These are phyloP conservation scores for Prunus campanulata DNA, from an alignment of 306 rosid genomes.

Conservation along the genomic window DNA sequence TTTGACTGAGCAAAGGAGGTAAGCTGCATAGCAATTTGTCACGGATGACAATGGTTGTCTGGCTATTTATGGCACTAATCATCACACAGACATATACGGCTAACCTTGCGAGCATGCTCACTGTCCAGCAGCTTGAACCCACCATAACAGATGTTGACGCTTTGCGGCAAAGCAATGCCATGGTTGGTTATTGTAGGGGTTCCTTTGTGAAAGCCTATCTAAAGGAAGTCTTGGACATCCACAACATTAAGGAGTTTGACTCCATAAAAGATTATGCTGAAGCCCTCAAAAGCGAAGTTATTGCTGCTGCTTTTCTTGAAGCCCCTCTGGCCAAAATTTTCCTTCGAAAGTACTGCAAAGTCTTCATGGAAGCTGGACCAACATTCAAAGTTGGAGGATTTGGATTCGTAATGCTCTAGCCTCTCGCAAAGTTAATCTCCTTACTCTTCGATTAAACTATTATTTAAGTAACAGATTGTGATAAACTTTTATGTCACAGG, in stretches of 20 bases:
- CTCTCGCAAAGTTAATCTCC: background rate
- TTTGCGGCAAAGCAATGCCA: conserved; percentile 19
- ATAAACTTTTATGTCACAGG: conserved; percentile 20
- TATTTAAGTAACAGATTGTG: background rate
- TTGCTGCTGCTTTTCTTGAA: conserved; percentile 46
- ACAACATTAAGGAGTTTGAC: conserved; percentile 23
- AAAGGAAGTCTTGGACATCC: conserved; percentile 16
- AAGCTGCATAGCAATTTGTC: conserved; percentile 44
- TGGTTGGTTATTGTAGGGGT: conserved; percentile 38
- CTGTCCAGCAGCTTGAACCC: conserved; percentile 45
- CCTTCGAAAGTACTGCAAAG: conserved; percentile 39
- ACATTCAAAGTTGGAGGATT: conserved; percentile 45
- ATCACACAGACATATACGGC: conserved; percentile 49
- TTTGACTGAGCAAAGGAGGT: conserved; percentile 21
- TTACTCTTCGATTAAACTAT: background rate
- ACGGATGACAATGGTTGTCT: conserved; percentile 41
- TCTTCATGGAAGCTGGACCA: conserved; percentile 37
- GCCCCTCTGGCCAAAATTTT: conserved; percentile 40
- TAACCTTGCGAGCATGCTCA: conserved; percentile 48
- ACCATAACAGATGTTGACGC: conserved; percentile 24
- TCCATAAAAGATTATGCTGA: conserved; percentile 28
- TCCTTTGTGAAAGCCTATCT: conserved; percentile 36
- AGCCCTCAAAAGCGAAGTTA: conserved; percentile 37
- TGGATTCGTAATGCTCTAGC: conserved; percentile 21
- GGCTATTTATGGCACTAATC: conserved; percentile 51